Evolutionary conservation across 1,284 basidiomycete genomes (phyloP), one percentile per base, ranked within the genome.

Genomic region (Hemileccinum hortonii): DNA sequence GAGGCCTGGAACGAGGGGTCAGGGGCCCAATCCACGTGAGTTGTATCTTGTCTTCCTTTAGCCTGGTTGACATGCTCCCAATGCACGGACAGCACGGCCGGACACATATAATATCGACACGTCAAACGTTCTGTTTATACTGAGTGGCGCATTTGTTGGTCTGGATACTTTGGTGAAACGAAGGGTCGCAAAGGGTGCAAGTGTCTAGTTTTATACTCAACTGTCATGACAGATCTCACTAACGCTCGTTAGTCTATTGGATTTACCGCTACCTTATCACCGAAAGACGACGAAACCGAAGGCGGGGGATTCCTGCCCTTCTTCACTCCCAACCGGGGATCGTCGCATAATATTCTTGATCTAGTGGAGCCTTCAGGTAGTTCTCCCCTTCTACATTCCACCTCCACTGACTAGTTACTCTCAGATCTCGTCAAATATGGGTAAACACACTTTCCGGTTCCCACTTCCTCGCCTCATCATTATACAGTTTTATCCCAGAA

Each of bases 101-200:
- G 87, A 90, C 36, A 74, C 78, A 18, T 90, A 84, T 60, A 80
- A 84, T 49, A 84, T 94, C 36, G 90, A 94, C 66, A 95, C 93
- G 1, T 85, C 90, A 18, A 94, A 96, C 63, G 83, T 97, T 22
- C 73, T 97, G 19, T 97, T 97, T 71, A 90, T 97, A 54, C 69
- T 95, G 12, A 94, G 91, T 43, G 94, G 95, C 1, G 94, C 94
- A 0, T 98, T 98, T 66, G 94, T 97, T 12, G 95, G 95, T 1
- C 73, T 98, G 42, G 94, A 98, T 33, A 82, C 78, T 44, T 75
- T 97, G 29, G 84, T 97, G 54, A 85, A 85, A 61, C 78, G 86
- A 45, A 79, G 94, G 35, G 76, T 92, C 18, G 82, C 85, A 12
- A 94, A 92, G 73, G 92, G 92, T 6, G 92, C 93, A 64, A 64